phyloP scores from a whole-genome alignment of 2,329 filamentous ascomycete species.

The Nigrospora oryzae region DNA sequence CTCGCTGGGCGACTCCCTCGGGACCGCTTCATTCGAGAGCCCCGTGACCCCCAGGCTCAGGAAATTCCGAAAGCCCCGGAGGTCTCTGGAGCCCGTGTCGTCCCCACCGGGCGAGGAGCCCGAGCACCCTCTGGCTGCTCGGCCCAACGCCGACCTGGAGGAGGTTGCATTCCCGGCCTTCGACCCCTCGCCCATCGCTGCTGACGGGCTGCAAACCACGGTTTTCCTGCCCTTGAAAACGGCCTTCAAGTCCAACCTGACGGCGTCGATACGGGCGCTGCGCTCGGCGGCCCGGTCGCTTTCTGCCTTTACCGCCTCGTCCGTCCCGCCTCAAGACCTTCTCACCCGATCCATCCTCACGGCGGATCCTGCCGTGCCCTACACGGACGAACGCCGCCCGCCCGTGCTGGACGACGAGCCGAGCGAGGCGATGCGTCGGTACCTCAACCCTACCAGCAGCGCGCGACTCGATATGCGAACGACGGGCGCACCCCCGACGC shows the following conservation, averaged over 20 bases:
- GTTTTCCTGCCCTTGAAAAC: conserved; percentile 37
- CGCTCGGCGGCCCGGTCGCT: conserved; percentile 57
- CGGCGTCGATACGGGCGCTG: conserved; percentile 56
- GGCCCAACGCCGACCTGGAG: conserved; percentile 28
- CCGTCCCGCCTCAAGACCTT: conserved; percentile 58
- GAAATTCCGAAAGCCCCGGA: conserved; percentile 32
- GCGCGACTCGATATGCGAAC: conserved; percentile 33
- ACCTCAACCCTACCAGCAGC: conserved; percentile 55
- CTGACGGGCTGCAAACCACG: conserved; percentile 21
- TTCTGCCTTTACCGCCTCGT: conserved; percentile 53
- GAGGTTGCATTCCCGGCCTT: conserved; percentile 41
- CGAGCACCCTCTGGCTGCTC: conserved; percentile 43
- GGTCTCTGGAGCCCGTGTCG: conserved; percentile 45
- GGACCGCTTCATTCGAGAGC: conserved; percentile 42
- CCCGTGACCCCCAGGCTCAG: conserved; percentile 34
- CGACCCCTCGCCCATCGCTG: conserved; percentile 19
- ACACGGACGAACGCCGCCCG: conserved; percentile 59
- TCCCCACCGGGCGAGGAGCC: conserved; percentile 42
- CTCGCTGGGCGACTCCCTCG: conserved; percentile 47
- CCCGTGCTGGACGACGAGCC: conserved; percentile 55
- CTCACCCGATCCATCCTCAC: conserved; percentile 60
- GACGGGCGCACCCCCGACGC: conserved; percentile 14
- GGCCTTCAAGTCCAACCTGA: conserved; percentile 62
- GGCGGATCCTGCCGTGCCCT: conserved; percentile 57
- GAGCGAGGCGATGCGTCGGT: conserved; percentile 57